phyloP scores from a whole-genome alignment of 768 basidiomycete genomes.

The Mycena kentingensis region DNA sequence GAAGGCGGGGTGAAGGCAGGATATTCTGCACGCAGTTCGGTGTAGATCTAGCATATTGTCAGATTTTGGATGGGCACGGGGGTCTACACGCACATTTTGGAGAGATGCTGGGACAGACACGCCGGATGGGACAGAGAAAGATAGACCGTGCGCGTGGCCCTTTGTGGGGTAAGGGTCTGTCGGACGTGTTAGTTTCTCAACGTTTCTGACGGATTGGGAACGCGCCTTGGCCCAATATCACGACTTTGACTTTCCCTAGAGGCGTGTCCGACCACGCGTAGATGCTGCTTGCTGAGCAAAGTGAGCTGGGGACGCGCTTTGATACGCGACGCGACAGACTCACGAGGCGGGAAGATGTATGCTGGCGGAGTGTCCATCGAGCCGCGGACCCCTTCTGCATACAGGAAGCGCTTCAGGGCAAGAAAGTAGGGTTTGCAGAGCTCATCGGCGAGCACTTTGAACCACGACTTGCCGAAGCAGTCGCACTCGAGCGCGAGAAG shows the following conservation, averaged over 20 bases:
- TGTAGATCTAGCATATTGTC: conserved; percentile 66
- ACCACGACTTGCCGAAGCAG: conserved; percentile 61
- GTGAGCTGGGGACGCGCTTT: conserved; percentile 5
- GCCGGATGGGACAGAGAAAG: conserved; percentile 88
- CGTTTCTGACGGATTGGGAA: too few relatives aligned
- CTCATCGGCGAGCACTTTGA: conserved; percentile 73
- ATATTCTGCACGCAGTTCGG: conserved; percentile 81
- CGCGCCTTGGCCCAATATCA: conserved; percentile 90
- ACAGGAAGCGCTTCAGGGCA: conserved; percentile 67
- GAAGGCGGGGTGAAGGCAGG: conserved; percentile 76
- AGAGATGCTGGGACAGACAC: conserved; percentile 79
- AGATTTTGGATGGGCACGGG: conserved; percentile 3
- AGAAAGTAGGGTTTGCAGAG: conserved; percentile 79
- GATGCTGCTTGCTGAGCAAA: conserved; percentile 64
- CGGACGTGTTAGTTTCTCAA: too few relatives aligned
- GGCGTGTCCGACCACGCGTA: conserved; percentile 93
- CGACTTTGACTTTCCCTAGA: conserved; percentile 79
- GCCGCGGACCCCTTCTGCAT: conserved; percentile 62
- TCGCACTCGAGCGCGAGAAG: conserved; percentile 71
- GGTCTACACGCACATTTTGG: conserved; percentile 58
- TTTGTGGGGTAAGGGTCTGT: conserved; percentile 80
- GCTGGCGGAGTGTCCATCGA: conserved; percentile 45
- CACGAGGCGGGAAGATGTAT: conserved; percentile 79
- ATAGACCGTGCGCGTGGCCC: conserved; percentile 84
- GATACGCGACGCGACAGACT: conserved; percentile 28